phyloP scores from a whole-genome alignment of 2,329 filamentous ascomycete species.

The Lithohypha guttulata region DNA sequence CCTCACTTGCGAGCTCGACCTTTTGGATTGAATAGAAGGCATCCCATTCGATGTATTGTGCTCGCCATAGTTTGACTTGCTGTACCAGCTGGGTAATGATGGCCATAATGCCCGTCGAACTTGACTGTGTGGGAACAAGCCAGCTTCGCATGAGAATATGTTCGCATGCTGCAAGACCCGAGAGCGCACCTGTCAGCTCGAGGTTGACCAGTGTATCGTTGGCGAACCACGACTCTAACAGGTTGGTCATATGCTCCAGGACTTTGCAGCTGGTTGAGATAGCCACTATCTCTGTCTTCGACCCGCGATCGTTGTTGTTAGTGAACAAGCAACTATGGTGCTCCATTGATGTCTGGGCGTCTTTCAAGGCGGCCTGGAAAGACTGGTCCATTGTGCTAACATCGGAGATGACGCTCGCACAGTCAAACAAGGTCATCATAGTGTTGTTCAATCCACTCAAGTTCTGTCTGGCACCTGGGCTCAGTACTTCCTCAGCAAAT shows the following conservation, averaged over 20 bases:
- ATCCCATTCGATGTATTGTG: constrained; percentile 59
- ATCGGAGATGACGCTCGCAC: constrained; percentile 30
- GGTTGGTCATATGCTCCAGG: constrained; percentile 43
- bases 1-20: constrained; percentile 40
- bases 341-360: constrained; percentile 23
- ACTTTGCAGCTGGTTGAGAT: constrained; percentile 18
- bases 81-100: constrained; percentile 51
- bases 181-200: constrained; percentile 69
- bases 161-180: constrained; percentile 73
- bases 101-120: constrained; percentile 37
- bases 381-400: constrained; percentile 31
- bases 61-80: constrained; percentile 52
- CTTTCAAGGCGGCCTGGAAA: constrained; percentile 34
- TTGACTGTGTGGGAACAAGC: constrained; percentile 46
- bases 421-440: constrained; percentile 28
- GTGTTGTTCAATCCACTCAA: constrained; percentile 33
- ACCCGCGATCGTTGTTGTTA: constrained; percentile 45
- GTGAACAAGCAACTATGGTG: constrained; percentile 20
- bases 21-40: constrained; percentile 55
- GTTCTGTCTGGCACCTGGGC: constrained; percentile 44
- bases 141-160: constrained; percentile 83
- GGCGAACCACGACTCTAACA: constrained; percentile 70
- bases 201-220: constrained; percentile 90
- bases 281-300: constrained; percentile 8
- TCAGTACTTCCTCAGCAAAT: constrained; percentile 38